Evolutionary conservation across 805 yeast genomes (phyloP), one percentile per base, ranked within the genome.

Genomic region (Yueomyces sp.): DNA sequence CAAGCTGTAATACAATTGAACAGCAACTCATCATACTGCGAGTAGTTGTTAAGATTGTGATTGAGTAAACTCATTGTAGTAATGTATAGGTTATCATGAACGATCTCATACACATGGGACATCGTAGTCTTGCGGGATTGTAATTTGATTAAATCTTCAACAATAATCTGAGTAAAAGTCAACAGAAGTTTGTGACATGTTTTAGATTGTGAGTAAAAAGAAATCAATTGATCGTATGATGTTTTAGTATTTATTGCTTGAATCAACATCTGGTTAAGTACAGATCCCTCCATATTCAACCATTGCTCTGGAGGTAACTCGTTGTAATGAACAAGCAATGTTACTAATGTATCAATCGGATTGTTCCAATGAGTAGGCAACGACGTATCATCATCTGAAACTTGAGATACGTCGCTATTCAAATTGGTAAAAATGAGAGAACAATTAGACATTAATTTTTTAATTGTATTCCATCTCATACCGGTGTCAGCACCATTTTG

Each of bases 391-490:
- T 44, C 28, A 36, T 43, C 47, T 0, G 41, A 38, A 31, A 38
- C 46, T 28, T 41, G 42, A n/a, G 42, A 41, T 8, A 45, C 28
- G 40, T 54, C 55, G 38, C 26, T 34, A 34, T 57, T 59, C 19
- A 57, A 44, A 36, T 51, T 51, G n/a, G 52, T 53, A 42, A 57
- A 62, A 26, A 62, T 51, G 27, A 53, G 44, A 9, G 66, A 59
- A 36, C 58, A 46, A 44, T 62, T 62, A 3, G 66, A 62, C 63
- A 62, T 62, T 26, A 62, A 47, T 41, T 60, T 62, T 36, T 54
- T 60, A 7, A 62, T 57, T 7, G 37, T 34, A 11, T 5, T 34
- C 37, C 37, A 34, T 9, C 5, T 5, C 8, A 19, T 11, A 34
- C 26, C 12, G 2, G 37, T 9, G n/a, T n/a, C 5, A 11, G 5